phyloP scores from a whole-genome alignment of 495 filamentous ascomycete genomes.

The Penicillium diatomitis region DNA sequence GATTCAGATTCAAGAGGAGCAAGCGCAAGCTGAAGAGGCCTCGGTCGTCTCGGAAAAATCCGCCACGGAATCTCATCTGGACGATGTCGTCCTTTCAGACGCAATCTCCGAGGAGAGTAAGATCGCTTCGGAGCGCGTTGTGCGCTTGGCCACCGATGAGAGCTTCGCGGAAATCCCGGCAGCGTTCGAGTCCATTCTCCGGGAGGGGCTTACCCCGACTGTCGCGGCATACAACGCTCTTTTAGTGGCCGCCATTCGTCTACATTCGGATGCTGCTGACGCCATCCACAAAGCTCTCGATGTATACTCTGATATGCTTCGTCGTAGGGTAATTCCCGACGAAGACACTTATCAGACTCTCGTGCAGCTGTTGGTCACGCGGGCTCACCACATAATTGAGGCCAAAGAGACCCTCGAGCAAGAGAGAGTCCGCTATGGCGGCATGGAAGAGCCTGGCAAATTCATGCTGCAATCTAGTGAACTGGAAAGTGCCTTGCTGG shows the following conservation, averaged over 20 bases:
- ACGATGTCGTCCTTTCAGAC: slow-evolving; percentile 23
- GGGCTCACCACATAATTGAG: slow-evolving; percentile 61
- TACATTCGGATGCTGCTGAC: slow-evolving; percentile 60
- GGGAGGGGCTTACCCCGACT: slow-evolving; percentile 66
- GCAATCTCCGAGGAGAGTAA: slow-evolving; percentile 45
- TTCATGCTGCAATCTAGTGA: slow-evolving; percentile 87
- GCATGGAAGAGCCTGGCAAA: slow-evolving; percentile 74
- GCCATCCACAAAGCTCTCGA: slow-evolving; percentile 83
- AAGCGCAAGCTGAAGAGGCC: slow-evolving; percentile 35
- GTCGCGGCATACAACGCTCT: slow-evolving; percentile 84
- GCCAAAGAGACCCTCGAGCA: slow-evolving; percentile 64
- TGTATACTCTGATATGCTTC: slow-evolving; percentile 93
- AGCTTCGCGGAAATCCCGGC: slow-evolving; percentile 80
- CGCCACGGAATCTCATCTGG: slow-evolving; percentile 19
- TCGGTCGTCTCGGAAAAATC: slow-evolving; percentile 25
- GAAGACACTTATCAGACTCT: slow-evolving; percentile 78
- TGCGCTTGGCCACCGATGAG: slow-evolving; percentile 53
- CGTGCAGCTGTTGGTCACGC: slow-evolving; percentile 68
- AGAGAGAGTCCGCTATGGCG: slow-evolving; percentile 69
- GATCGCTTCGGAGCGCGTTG: slow-evolving; percentile 64
- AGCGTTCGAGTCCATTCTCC: slow-evolving; percentile 79
- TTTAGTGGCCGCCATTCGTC: slow-evolving; percentile 68
- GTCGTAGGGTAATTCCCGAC: slow-evolving; percentile 71
- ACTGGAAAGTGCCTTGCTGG: slow-evolving; percentile 69
- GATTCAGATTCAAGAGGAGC: slow-evolving; percentile 43